Base-by-base conservation (phyloP, 495 filamentous ascomycete genomes). In the Lasiosphaeris hirsuta region DNA sequence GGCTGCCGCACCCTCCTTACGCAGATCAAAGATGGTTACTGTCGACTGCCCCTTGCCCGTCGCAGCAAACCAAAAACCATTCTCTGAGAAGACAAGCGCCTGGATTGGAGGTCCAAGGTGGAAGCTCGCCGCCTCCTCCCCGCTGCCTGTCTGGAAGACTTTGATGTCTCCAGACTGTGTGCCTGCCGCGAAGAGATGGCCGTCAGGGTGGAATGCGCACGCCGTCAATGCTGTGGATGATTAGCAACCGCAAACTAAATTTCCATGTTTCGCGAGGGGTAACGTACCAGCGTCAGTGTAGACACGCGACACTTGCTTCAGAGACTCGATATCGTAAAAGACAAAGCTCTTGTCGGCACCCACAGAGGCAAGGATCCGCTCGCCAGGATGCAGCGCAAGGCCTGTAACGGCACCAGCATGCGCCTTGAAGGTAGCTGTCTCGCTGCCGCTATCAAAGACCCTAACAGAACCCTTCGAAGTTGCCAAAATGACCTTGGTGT, bases 311-410 rank as follows among this genome's bases (percentile, higher is more conserved):
- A 90, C 82, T 37, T 82, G 78, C 57, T 84, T 80, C 59, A 82
- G 75, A 8, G 77, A 81, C 33, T 80, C 71, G 56, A 96, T 70
- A 68, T 98, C 92, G 68, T 97, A 96, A 62, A 97, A 83, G 3
- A 94, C 84, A 65, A 91, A 94, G 73, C 89, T 94, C 80, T 96
- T 97, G 69, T 98, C 94, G 4, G 84, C 82, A 48, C 94, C 94
- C 33, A 92, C 85, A 0, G 92, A 96, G 9, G 88, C 92, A 17
- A 96, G 75, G 58, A 98, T 86, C 17, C 90, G 85, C 34, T 85
- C 89, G 69, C 88, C 87, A 2, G 94, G 89, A 70, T 98, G 95
- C 3, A 94, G 68, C 15, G 90, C 83, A 39, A 97, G 70, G 3
- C 84, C 88, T 6, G 85, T 90, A 2, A 84, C 88, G 35, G 86